Conservation (phyloP, 176 grass and related monocot species). For the Guadua angustifolia region DNA sequence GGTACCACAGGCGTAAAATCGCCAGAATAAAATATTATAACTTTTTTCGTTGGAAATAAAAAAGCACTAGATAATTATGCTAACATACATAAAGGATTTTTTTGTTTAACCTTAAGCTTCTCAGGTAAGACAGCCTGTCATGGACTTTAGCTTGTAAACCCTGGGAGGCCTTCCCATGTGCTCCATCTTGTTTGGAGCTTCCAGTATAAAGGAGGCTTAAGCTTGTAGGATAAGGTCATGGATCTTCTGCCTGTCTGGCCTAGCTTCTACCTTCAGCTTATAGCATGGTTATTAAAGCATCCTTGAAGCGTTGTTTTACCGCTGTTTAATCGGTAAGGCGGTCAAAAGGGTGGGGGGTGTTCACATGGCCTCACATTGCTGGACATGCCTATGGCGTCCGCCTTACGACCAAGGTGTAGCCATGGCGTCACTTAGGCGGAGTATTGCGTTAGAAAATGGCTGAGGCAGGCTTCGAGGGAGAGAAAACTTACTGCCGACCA, state of each 20-base stretch:
- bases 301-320: no score
- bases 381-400: no score
- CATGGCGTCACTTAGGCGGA: no score
- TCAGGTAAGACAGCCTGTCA: not conserved
- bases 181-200: not conserved
- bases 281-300: not conserved
- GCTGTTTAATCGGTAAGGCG: no score
- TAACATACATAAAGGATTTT: not conserved
- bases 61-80: not conserved
- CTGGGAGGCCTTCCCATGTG: not conserved
- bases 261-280: not conserved
- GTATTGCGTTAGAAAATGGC: no score
- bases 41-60: not conserved
- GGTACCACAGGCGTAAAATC: no score
- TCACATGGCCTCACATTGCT: no score
- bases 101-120: not conserved
- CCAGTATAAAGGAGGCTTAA: not conserved
- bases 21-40: not conserved
- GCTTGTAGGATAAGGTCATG: not conserved
- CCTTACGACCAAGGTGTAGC: no score
- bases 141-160: not conserved
- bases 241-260: not conserved
- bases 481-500: no score
- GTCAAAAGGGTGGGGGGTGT: no score
- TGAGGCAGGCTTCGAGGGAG: no score